These are phyloP conservation scores for Phialophora macrospora DNA, from an alignment of 2,329 filamentous ascomycete genomes.

Conservation along the genomic window DNA sequence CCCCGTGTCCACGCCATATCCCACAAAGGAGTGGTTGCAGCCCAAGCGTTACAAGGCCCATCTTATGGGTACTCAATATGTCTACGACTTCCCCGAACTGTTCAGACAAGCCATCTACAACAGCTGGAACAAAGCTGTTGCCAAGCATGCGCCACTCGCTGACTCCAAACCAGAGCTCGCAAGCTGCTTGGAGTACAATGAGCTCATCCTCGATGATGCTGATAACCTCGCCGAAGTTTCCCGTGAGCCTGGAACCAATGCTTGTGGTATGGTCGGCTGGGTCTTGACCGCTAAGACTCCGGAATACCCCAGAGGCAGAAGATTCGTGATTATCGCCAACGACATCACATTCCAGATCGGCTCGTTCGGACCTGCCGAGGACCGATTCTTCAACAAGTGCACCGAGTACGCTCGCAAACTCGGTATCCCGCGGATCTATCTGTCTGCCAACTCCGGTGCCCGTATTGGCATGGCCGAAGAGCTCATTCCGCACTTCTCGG, in stretches of 20 bases:
- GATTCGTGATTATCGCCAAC: constrained; percentile 96
- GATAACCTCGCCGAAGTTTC: constrained; percentile 92
- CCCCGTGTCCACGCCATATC: constrained; percentile 87
- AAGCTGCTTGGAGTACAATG: constrained; percentile 91
- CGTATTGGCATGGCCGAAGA: constrained; percentile 96
- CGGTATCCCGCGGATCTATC: constrained; percentile 94
- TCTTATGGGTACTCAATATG: constrained; percentile 98
- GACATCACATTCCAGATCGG: constrained; percentile 99
- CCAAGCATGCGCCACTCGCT: constrained; percentile 72
- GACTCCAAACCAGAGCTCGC: constrained; percentile 82
- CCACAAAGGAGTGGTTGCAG: constrained; percentile 97
- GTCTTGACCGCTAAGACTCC: constrained; percentile 92
- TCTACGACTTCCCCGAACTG: constrained; percentile 99
- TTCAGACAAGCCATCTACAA: constrained; percentile 98
- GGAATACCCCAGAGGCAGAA: constrained; percentile 89
- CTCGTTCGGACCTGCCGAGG: constrained; percentile 93
- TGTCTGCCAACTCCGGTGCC: constrained; percentile 98
- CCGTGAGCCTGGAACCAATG: constrained; percentile 93
- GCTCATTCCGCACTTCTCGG: constrained; percentile 94
- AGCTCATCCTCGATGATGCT: constrained; percentile 91
- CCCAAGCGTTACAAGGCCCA: constrained; percentile 99
- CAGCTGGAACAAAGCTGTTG: constrained; percentile 79
- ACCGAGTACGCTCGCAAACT: constrained; percentile 92
- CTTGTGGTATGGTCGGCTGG: constrained; percentile 98
- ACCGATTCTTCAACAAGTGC: constrained; percentile 99